Conservation (phyloP, 768 basidiomycete species). For the Amanita brunnescens region DNA sequence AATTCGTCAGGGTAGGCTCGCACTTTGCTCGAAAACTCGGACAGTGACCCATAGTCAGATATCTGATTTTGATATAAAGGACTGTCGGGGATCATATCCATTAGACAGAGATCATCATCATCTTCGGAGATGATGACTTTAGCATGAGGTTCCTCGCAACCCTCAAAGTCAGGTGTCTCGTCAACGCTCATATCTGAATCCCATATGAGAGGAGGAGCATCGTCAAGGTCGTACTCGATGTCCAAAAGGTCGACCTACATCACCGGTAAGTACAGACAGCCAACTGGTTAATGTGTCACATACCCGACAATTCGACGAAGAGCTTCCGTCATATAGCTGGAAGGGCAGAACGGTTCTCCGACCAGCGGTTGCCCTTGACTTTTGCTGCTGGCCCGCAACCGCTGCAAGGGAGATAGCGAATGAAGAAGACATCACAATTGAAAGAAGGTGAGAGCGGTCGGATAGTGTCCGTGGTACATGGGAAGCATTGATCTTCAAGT, state of each 20-base stretch:
- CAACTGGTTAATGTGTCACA: neutral
- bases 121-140: constrained; percentile 10
- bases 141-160: constrained; percentile 5
- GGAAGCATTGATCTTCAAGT: neutral
- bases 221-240: neutral
- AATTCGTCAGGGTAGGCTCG: constrained; percentile 16
- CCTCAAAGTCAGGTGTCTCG: constrained; percentile 8
- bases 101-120: constrained; percentile 1
- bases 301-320: constrained; percentile 1
- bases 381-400: constrained; percentile 11
- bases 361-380: neutral
- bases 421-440: constrained; percentile 6
- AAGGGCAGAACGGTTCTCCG: neutral
- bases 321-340: neutral
- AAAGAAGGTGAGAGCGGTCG: neutral
- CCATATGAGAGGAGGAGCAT: constrained; percentile 1
- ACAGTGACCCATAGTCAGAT: constrained; percentile 21
- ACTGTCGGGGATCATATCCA: constrained; percentile 29
- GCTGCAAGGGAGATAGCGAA: neutral
- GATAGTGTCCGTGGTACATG: neutral
- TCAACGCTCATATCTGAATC: constrained; percentile 7
- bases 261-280: neutral
- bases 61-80: constrained; percentile 28
- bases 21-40: constrained; percentile 17
- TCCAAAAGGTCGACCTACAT: neutral